Base-by-base conservation (phyloP, 192 early-diverging fungal genomes). In the Powellomyces hirtus region DNA sequence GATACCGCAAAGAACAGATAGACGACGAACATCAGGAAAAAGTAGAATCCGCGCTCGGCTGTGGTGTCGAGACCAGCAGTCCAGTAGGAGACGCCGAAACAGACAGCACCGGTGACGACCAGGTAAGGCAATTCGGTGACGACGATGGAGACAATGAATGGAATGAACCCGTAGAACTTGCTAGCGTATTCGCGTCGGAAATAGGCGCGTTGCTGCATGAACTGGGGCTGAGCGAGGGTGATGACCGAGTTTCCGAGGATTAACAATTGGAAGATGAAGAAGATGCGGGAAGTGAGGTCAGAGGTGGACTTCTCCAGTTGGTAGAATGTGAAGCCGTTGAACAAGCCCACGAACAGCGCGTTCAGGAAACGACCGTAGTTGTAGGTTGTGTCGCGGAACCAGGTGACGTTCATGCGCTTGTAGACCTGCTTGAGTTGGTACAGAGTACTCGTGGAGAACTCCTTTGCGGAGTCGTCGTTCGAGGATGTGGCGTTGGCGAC, bases 321-420 rank as follows among this genome's bases (percentile, higher is more conserved):
- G 79, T 78, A 89, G 74, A 89, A 93, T 18, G 90, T 84, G 75
- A 93, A 89, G 8, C 88, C 89, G 38, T 85, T 85, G 14, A 86
- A 53, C 14, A 93, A 69, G 0, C 85, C 83, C 59, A 76, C 76
- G 46, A 87, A 75, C 27, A 87, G 68, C 38, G 51, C 26, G 44
- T 68, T 67, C 14, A 57, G n/a, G 26, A 89, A 71, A 27, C 89
- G 85, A n/a, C 86, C 89, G 50, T 89, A 72, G 75, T 90, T 91
- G 74, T 91, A 93, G 60, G 88, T 74, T 44, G 84, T 83, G 53
- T 84, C 73, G 26, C 91, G 86, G 84, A 86, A 93, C 76, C 86
- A 90, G 52, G 82, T 79, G 4, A 76, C 62, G 50, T 83, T 70
- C 80, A 91, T 88, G 59, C 89, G 81, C 7, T 67, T 68, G 42